phyloP scores from a whole-genome alignment of 2,329 filamentous ascomycete genomes.

The Cercospora zeae-maydis region DNA sequence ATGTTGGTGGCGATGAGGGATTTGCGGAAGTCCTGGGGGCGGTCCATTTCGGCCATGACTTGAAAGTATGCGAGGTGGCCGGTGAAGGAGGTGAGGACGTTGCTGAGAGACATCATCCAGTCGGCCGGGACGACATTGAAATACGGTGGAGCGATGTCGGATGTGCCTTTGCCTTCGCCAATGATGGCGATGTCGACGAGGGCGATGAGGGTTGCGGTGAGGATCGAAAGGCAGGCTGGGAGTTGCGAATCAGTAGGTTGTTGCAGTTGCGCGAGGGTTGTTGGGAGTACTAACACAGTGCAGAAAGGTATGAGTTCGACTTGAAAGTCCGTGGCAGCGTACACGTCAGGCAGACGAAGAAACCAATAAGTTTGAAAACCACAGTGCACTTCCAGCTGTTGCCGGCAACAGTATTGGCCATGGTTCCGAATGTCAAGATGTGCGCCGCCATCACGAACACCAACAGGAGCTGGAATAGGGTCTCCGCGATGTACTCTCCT shows the following conservation, averaged over 20 bases:
- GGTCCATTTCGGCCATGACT: conserved; percentile 62
- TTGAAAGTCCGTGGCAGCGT: conserved; percentile 61
- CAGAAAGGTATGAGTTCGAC: conserved; percentile 60
- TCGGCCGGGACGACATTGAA: conserved; percentile 38
- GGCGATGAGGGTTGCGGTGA: conserved; percentile 58
- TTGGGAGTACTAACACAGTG: conserved; percentile 47
- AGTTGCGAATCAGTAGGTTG: conserved; percentile 12
- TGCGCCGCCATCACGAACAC: conserved; percentile 61
- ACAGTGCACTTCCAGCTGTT: conserved; percentile 57
- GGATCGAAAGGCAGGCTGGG: conserved; percentile 60
- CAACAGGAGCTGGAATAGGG: conserved; percentile 9
- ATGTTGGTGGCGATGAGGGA: conserved; percentile 60
- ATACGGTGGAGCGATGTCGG: conserved; percentile 42
- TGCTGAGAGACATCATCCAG: conserved; percentile 50
- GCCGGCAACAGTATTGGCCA: conserved; percentile 61
- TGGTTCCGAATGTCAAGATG: conserved; percentile 65
- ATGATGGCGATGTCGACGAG: conserved; percentile 44
- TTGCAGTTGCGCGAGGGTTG: not conserved
- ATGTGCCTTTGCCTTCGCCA: conserved; percentile 39
- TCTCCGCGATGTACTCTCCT: conserved; percentile 60
- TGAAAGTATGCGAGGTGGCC: conserved; percentile 66
- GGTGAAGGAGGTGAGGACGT: conserved; percentile 65
- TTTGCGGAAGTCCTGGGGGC: conserved; percentile 59
- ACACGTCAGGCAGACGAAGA: conserved; percentile 56
- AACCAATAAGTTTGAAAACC: conserved; percentile 58